Evolutionary conservation across 345 rosid species (phyloP).

Genomic region (Rubroshorea leprosula): DNA sequence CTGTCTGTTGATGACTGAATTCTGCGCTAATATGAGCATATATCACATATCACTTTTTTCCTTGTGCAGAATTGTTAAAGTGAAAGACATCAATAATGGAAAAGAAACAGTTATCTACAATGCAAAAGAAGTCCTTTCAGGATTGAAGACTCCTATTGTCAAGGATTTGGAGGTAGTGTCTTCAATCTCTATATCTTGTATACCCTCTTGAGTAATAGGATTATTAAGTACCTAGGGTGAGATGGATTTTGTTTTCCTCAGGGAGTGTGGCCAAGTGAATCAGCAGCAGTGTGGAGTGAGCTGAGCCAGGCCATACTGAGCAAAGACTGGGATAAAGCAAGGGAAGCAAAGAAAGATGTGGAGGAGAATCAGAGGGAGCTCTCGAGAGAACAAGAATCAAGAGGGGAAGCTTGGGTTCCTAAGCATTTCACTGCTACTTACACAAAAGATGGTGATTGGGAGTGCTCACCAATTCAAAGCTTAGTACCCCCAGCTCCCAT

Average conservation of each 20-base stretch:
- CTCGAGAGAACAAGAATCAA: conserved; percentile 35
- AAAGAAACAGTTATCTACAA: conserved; percentile 46
- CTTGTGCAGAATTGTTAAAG: conserved; percentile 41
- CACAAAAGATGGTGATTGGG: conserved; percentile 50
- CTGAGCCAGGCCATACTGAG: conserved; percentile 51
- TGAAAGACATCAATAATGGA: conserved; percentile 48
- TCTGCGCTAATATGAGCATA: too few species aligned
- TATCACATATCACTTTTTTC: too few species aligned
- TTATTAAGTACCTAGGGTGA: too few species aligned
- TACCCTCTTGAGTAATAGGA: not conserved
- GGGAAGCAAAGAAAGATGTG: conserved; percentile 51
- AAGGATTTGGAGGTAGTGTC: conserved; percentile 47
- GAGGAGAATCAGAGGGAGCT: conserved; percentile 65
- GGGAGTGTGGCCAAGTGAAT: conserved; percentile 58
- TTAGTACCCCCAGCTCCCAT: conserved; percentile 64
- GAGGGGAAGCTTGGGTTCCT: conserved; percentile 55
- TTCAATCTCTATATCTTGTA: not conserved
- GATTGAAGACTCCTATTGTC: conserved; percentile 55
- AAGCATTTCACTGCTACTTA: conserved; percentile 44
- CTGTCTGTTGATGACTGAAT: too few species aligned
- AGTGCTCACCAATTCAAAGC: conserved; percentile 46
- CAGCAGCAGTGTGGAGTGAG: conserved; percentile 65
- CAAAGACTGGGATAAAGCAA: conserved; percentile 69
- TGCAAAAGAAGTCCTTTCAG: conserved; percentile 46
- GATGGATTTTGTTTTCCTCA: conserved; percentile 17